Evolutionary conservation across 805 yeast genomes (phyloP), one percentile per base, ranked within the genome.

Genomic region (Spathaspora arborariae): DNA sequence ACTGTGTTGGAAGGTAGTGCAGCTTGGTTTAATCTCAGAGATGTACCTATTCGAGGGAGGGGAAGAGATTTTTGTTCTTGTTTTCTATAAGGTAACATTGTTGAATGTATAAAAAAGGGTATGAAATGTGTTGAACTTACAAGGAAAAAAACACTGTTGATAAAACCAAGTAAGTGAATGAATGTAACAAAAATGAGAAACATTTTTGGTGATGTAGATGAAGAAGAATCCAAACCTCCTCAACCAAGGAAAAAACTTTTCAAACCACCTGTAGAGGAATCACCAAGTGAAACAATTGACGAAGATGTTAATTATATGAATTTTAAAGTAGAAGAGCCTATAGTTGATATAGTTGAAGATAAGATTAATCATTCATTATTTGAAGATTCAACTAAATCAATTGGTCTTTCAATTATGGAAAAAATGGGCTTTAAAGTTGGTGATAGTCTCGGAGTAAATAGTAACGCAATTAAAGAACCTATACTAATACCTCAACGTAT

Each of bases 371-470:
- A 18, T n/a, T 53, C 56, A 10, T 40, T 49, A 21, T 47, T 53
- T 34, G 42, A 9, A 3, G 35, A 36, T 11, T 18, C 38, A 4
- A 20, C 22, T 34, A 62, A 65, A 41, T 74, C 79, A 0, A 64
- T 70, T 42, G 83, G 81, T 0, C 62, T 78, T 20, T 53, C 68
- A 5, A 79, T 81, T 50, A 80, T 81, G 85, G 65, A 68, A 52
- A 75, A 68, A 52, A 81, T 81, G 85, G 86, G 85, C 1, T 81
- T 70, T 55, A 69, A 64, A 45, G 56, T 71, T 2, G 84, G 83
- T 16, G 65, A 70, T 20, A 54, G 70, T 0, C 58, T 79, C 15
- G 83, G 84, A 0, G 51, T 44, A 19, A 47, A 55, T 2, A 41
- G 20, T n/a, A 15, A 10, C 8, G 46, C 44, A 19, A 51, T 54